Evolutionary conservation across 129 eudicot species (phyloP), one percentile per base, ranked within the genome.

Genomic region (Pseudognaphalium luteoalbum): DNA sequence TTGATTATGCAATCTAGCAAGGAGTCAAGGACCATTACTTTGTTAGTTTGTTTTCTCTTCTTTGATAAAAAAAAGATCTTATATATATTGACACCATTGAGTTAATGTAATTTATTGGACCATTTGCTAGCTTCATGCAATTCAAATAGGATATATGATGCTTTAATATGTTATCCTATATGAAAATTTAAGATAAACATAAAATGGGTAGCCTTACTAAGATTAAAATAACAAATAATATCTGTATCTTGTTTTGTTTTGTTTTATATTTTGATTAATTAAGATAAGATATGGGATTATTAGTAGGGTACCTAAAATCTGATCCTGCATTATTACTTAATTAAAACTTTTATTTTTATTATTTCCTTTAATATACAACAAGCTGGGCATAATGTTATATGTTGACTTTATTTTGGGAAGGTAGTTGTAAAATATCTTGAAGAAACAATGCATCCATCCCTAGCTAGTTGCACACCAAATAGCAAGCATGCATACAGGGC

Each of bases 371-470:
- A 29, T 68, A 77, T n/a, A 59, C 28, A 25, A 69, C 70, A 69
- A 60, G 54, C 37, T 11, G 3, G 41, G 61, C 81, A 42, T 21
- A 19, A 60, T 60, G 70, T 71, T 58, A 50, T 11, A 14, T 63
- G 9, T 70, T 62, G 71, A 60, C 76, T 68, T 60, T 42, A 70
- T 60, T 78, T 76, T 78, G 71, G 71, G 76, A 39, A 39, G 52
- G 42, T 19, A 20, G n/a, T 7, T 76, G 14, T 16, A 17, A 25
- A 16, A 70, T 6, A 69, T 35, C 44, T 39, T 41, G 14, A 2
- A 16, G 28, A n/a, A 8, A 12, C 11, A 69, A 17, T 21, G 8
- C 56, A 29, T 60, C 76, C 71, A 78, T 78, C 77, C 65, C 42
- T 21, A n/a, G 42, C 57, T 21, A 29, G 59, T n/a, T 78, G 57